Evolutionary conservation across 805 yeast genomes (phyloP).

Genomic region (Candida adriatica): DNA sequence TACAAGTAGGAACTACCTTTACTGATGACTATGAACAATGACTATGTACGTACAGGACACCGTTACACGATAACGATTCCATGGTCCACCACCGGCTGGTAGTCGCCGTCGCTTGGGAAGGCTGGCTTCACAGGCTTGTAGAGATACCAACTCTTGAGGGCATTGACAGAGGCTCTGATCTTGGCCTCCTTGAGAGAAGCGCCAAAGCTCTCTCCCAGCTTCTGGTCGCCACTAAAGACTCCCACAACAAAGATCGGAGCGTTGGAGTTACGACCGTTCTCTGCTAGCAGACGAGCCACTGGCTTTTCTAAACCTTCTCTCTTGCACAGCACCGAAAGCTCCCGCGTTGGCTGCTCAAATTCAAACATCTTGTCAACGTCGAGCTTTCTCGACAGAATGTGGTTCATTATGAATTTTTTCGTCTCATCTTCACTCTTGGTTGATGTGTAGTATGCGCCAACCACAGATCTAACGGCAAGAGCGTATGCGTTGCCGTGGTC

Average conservation of each 20-base stretch:
- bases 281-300: conserved; percentile 77
- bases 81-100: conserved; percentile 35
- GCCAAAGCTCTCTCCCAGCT: conserved; percentile 93
- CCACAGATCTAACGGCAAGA: conserved; percentile 69
- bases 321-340: conserved; percentile 67
- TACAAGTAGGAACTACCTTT: no score
- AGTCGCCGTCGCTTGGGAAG: conserved; percentile 52
- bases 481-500: conserved; percentile 37
- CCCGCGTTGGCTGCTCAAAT: conserved; percentile 81
- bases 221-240: conserved; percentile 74
- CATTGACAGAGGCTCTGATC: conserved; percentile 84
- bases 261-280: conserved; percentile 82
- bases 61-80: conserved; percentile 37
- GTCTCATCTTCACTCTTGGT: conserved; percentile 50
- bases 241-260: conserved; percentile 89
- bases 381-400: conserved; percentile 76
- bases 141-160: conserved; percentile 86
- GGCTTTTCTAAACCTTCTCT: conserved; percentile 72
- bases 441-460: conserved; percentile 78
- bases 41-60: background rate
- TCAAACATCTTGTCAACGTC: conserved; percentile 69
- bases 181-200: conserved; percentile 86
- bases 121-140: conserved; percentile 69
- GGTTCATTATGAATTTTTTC: conserved; percentile 61
- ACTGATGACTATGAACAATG: no score